Conservation (phyloP, 2,329 filamentous ascomycete genomes). For the Cladosporium austrohemisphaericum region DNA sequence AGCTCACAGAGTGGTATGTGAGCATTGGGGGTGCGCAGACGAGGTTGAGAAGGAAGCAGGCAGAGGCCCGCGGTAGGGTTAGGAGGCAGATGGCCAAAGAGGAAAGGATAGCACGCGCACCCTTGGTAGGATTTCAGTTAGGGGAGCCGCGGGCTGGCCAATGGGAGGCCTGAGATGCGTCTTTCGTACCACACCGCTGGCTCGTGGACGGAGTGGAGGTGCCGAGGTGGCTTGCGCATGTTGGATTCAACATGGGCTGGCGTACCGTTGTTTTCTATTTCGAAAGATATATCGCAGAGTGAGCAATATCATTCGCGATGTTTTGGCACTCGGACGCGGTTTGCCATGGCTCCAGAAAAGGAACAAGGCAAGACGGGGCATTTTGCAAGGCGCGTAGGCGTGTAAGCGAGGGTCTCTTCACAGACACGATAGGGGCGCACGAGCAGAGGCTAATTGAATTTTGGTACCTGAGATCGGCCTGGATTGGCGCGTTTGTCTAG, state of each 20-base stretch:
- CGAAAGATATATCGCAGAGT: neutral
- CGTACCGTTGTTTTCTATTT: neutral
- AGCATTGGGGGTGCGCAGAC: no score
- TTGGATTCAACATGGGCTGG: neutral
- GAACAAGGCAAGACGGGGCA: neutral
- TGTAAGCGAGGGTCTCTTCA: neutral
- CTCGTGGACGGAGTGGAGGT: neutral
- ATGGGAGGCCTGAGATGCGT: neutral
- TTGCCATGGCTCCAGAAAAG: neutral
- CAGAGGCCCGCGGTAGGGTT: neutral
- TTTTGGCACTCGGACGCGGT: neutral
- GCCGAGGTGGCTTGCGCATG: neutral
- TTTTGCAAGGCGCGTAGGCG: neutral
- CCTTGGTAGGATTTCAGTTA: slow-evolving; percentile 9
- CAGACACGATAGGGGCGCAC: neutral
- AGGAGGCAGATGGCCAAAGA: neutral
- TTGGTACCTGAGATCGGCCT: neutral
- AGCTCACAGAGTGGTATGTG: no score
- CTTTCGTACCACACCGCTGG: neutral
- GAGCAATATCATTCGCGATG: neutral
- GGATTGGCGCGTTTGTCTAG: neutral
- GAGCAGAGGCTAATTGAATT: neutral
- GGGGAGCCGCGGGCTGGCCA: neutral
- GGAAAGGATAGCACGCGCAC: neutral
- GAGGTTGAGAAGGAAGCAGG: neutral